Evolutionary conservation across 345 rosid genomes (phyloP), one percentile per base, ranked within the genome.

Genomic region (Adansonia digitata): DNA sequence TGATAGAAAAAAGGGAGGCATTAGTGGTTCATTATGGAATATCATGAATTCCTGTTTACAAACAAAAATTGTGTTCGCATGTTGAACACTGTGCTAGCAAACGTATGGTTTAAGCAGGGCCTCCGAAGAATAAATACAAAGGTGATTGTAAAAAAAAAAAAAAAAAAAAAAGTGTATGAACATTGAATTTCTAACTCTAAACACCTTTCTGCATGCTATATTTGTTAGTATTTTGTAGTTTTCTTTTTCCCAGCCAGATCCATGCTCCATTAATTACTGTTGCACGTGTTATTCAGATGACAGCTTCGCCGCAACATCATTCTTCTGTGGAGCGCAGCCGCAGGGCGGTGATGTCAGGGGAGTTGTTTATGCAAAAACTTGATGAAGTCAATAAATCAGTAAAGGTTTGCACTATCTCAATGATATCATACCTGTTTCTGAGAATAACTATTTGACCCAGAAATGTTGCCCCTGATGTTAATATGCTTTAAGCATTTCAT

Each of bases 311-410:
- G 2, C 81, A 61, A 40, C 77, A 78, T 56, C 7, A 85, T 71
- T n/a, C n/a, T n/a, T 75, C 88, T 5, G 17, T 75, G 67, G 89
- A 87, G 74, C 84, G 72, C 40, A n/a, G n/a, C n/a, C n/a, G n/a
- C n/a, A 78, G 89, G 20, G 69, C 49, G 39, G 14, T 39, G 26
- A 7, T 39, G 43, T 18, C 81, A 29, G 79, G 83, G 27, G 87
- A 87, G 49, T 4, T 85, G 79, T 67, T 89, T 67, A 78, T 89
- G 56, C 82, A 81, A 64, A 87, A 86, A 80, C 81, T 89, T 27
- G 90, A 88, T 52, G 91, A 89, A 85, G 88, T 88, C 74, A 70
- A 74, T 48, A 86, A 75, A 83, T 89, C 70, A 65, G 70, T 65
- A 22, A 65, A 65, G 76, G 76, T 73, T 10, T 22, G 70, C 29